Evolutionary conservation across 805 yeast genomes (phyloP).

Genomic region (Saturnispora ahearnii): DNA sequence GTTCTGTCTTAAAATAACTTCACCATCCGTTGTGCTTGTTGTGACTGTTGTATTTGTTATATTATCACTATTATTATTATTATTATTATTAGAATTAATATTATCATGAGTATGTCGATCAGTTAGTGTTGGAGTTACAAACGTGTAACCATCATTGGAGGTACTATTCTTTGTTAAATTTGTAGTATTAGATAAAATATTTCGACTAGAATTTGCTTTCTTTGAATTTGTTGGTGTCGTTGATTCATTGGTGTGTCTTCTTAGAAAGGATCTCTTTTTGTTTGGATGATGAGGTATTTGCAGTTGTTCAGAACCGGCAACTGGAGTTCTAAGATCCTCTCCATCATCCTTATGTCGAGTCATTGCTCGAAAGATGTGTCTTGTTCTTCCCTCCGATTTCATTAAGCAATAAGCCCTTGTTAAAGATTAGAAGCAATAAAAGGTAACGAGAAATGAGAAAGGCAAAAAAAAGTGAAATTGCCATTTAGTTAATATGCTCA

Average conservation of each 20-base stretch:
- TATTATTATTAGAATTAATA: background rate
- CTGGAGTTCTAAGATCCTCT: conserved; percentile 1
- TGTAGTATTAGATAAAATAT: conserved; percentile 4
- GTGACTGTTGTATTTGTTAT: background rate
- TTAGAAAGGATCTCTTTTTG: conserved; percentile 5
- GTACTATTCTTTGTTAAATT: background rate
- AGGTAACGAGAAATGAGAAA: background rate
- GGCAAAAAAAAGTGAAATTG: background rate
- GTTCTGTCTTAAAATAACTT: conserved; percentile 19
- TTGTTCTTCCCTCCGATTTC: conserved; percentile 3
- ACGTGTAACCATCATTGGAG: background rate
- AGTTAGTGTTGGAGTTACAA: background rate
- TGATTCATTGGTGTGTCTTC: conserved; percentile 2
- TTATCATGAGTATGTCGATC: background rate
- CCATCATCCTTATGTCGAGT: conserved; percentile 1
- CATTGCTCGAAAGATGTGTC: conserved; percentile 6
- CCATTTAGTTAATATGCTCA: too few species aligned
- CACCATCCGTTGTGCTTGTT: conserved; percentile 4
- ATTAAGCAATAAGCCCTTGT: background rate
- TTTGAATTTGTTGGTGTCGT: background rate
- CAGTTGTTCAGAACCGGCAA: background rate
- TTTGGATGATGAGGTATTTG: background rate
- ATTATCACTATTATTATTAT: background rate
- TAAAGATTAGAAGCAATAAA: background rate
- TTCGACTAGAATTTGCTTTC: background rate